Percentiles rank a stretch among this genome's conserved stretches.
phyloP scores from a whole-genome alignment of 2,329 filamentous ascomycete genomes.

The Fusarium haematococcum region DNA sequence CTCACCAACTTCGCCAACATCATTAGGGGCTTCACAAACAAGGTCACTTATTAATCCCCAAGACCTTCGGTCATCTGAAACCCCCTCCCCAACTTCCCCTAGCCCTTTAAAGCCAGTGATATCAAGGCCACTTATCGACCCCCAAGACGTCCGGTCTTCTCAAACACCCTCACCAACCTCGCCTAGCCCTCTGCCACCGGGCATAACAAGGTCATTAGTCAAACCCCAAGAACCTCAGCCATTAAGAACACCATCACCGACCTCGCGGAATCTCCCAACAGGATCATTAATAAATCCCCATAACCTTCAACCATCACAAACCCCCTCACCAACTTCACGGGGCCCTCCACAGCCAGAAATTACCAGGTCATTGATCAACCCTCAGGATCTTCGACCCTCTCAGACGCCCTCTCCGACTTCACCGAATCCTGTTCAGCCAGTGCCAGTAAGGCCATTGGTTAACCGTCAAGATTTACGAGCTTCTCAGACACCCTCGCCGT shows the following conservation, averaged over 20 bases:
- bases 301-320: background rate
- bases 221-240: background rate
- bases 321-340: background rate
- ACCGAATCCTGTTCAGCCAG: background rate
- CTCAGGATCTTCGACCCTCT: background rate
- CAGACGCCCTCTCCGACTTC: background rate
- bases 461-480: slow-evolving; percentile 21
- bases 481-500: slow-evolving; percentile 1
- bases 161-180: background rate
- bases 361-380: background rate
- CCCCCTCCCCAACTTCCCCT: background rate
- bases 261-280: background rate
- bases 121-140: background rate
- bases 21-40: background rate
- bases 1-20: background rate
- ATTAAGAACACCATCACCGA: background rate
- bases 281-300: background rate
- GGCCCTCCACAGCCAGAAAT: background rate
- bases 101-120: background rate
- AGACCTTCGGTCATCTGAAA: background rate
- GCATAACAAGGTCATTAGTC: background rate
- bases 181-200: background rate
- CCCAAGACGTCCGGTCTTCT: background rate
- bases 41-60: background rate
- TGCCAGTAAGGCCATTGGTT: background rate